Evolutionary conservation across 2,329 filamentous ascomycete genomes (phyloP), one percentile per base, ranked within the genome.

Genomic region (Hirsutella rhossiliensis): DNA sequence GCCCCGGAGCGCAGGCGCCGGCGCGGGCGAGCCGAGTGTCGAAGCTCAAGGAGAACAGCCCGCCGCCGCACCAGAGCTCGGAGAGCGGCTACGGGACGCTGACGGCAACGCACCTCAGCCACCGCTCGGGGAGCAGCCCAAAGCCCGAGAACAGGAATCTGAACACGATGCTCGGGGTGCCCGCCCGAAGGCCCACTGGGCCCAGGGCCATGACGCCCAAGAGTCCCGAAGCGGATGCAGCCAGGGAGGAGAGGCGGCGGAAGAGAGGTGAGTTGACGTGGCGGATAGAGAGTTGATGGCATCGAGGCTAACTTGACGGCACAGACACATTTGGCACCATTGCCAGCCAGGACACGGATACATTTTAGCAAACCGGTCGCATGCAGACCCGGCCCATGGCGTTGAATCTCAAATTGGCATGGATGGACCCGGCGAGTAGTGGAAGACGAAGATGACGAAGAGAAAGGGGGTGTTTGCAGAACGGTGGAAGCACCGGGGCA

Each of bases 191-290:
- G 45, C 76, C 76, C 20, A 78, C 73, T 43, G 76, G 76, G 19
- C 76, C 76, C 13, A 62, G 76, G 49, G 75, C 75, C 17, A 80
- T 80, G 76, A 79, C 75, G 5, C 75, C 76, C 0, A 76, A 68
- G 58, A 72, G 66, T 45, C 64, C 65, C 0, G 63, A 70, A 40
- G 67, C 72, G 37, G 71, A 70, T 45, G 63, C 62, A 18, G 63
- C 63, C 9, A 61, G 61, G 43, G 67, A 68, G 23, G 72, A 73
- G 48, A 64, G 70, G 50, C 64, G 73, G 51, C 65, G 71, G 37
- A 80, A 79, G 65, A 68, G 76, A 70, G 71, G 76, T 80, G 63
- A 27, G 40, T 42, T 42, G 23, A 27, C 13, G 40, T 27, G 5
- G 23, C 2, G 3, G 3, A 6, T 27, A 9, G 23, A 27, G 23